Conservation (phyloP, 495 filamentous ascomycete genomes). For the Glutinoglossum americanum region DNA sequence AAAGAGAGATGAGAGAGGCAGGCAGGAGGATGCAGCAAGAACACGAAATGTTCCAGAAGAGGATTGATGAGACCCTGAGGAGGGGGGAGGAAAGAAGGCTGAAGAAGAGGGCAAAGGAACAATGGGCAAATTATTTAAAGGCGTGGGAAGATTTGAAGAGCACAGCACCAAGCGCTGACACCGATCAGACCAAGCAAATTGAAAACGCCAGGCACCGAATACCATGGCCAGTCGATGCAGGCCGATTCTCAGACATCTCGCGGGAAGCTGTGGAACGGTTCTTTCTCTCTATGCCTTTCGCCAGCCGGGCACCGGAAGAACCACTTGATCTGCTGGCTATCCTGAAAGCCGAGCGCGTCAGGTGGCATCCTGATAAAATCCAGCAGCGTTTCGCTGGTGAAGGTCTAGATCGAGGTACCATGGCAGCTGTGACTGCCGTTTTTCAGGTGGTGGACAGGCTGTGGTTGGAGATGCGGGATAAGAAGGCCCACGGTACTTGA, state of each 20-base stretch:
- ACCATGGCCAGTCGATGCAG: constrained; percentile 60
- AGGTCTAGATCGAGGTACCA: constrained; percentile 33
- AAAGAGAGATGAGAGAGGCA: background rate
- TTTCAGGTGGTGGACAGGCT: constrained; percentile 79
- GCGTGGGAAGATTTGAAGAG: constrained; percentile 30
- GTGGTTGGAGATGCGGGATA: constrained; percentile 26
- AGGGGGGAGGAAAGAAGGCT: constrained; percentile 26
- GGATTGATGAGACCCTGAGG: constrained; percentile 30
- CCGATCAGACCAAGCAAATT: constrained; percentile 1
- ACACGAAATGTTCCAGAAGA: constrained; percentile 6
- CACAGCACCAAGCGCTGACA: background rate
- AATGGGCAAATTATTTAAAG: constrained; percentile 42
- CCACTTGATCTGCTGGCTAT: constrained; percentile 25
- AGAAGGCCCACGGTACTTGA: background rate
- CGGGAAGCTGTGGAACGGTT: constrained; percentile 41
- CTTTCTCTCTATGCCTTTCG: constrained; percentile 27
- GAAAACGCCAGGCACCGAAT: constrained; percentile 25
- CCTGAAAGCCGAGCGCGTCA: constrained; percentile 67
- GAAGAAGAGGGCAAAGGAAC: constrained; percentile 25
- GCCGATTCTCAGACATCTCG: constrained; percentile 34
- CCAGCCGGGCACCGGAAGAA: constrained; percentile 9
- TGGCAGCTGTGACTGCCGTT: constrained; percentile 67
- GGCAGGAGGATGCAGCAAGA: constrained; percentile 7
- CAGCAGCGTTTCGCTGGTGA: constrained; percentile 55
- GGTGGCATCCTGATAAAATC: constrained; percentile 98